Conservation (phyloP, 1,284 basidiomycete species). For the Pascua sp. region DNA sequence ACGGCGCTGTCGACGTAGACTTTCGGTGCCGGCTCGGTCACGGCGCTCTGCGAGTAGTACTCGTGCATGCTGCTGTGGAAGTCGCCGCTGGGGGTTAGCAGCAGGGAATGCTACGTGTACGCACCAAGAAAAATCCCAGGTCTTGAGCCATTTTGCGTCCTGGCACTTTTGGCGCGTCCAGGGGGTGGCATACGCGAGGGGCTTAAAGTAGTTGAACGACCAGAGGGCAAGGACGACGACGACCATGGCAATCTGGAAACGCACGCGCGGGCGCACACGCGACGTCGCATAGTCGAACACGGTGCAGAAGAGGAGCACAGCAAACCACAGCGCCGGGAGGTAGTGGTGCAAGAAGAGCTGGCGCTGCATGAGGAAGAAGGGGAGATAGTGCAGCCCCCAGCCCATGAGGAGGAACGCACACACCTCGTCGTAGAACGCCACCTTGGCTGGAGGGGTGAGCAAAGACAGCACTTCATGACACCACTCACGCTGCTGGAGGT, state of each 20-base stretch:
- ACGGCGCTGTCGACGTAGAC: constrained; percentile 28
- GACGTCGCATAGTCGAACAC: constrained; percentile 85
- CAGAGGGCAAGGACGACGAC: constrained; percentile 70
- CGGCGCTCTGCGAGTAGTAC: constrained; percentile 23
- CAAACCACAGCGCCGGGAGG: constrained; percentile 91
- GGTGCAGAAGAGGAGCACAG: constrained; percentile 71
- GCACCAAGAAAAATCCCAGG: constrained; percentile 94
- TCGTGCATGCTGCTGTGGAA: constrained; percentile 39
- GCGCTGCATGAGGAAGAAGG: constrained; percentile 93
- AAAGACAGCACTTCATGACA: background rate
- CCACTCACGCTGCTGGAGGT: constrained; percentile 80
- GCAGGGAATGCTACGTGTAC: constrained; percentile 27
- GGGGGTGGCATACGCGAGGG: constrained; percentile 75
- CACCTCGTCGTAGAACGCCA: constrained; percentile 86
- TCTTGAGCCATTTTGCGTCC: constrained; percentile 76
- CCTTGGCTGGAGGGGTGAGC: constrained; percentile 60
- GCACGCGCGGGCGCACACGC: constrained; percentile 66
- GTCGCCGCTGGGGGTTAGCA: constrained; percentile 27
- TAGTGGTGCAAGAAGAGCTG: constrained; percentile 98
- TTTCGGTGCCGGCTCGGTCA: constrained; percentile 21
- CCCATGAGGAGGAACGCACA: constrained; percentile 90
- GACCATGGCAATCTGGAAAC: constrained; percentile 73
- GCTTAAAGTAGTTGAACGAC: constrained; percentile 75
- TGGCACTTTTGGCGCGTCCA: constrained; percentile 84
- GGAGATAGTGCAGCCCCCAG: constrained; percentile 91